Evolutionary conservation across 2,329 filamentous ascomycete genomes (phyloP).

Genomic region (Calonectria henricotiae): DNA sequence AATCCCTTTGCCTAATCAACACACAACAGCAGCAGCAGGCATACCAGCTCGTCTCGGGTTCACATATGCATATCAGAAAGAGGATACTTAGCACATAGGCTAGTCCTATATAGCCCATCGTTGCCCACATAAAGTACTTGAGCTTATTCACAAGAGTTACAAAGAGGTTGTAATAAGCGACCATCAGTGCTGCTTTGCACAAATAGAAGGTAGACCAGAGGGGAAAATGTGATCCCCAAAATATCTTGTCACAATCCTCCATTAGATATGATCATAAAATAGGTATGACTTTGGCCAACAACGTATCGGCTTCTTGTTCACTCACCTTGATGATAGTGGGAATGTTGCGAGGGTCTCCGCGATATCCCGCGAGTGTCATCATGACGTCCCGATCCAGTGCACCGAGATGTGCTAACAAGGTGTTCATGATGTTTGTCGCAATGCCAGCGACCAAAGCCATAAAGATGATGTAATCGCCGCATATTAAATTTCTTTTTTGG

Average conservation of each 20-base stretch:
- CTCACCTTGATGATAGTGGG: background rate
- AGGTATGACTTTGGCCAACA: too few species aligned
- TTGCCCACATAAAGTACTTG: conserved; percentile 9
- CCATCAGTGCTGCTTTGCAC: background rate
- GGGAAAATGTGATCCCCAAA: background rate
- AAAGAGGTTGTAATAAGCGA: conserved; percentile 1
- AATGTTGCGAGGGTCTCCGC: background rate
- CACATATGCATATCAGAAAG: conserved; percentile 1
- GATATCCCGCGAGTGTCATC: background rate
- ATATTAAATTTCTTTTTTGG: background rate
- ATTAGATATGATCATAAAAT: background rate
- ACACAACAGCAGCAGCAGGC: background rate
- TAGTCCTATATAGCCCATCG: background rate
- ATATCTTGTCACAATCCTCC: background rate
- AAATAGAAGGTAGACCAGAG: conserved; percentile 10
- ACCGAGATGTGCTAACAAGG: background rate
- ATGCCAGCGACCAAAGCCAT: background rate
- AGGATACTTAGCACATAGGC: background rate
- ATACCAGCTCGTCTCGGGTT: background rate
- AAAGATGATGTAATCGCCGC: background rate
- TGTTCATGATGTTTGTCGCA: background rate
- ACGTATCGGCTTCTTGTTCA: background rate
- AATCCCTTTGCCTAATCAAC: too few species aligned
- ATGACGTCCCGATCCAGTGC: background rate
- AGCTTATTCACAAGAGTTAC: conserved; percentile 4